Base-by-base conservation (phyloP, 202 grass and related monocot species). In the Panicum virgatum region DNA sequence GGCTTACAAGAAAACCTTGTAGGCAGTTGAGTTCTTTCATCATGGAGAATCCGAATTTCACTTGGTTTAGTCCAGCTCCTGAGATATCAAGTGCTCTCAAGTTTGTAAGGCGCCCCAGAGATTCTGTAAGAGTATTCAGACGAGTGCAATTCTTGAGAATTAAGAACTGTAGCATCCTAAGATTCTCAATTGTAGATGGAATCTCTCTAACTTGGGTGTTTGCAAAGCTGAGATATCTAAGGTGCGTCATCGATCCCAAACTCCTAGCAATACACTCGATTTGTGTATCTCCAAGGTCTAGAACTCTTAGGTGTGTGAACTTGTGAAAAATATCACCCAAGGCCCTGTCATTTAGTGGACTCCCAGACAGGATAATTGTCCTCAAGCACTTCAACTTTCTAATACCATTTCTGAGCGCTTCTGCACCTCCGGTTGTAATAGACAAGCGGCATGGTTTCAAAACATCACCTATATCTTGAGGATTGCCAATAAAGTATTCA, bases 181-280 rank as follows among this genome's bases (percentile, higher is more conserved):
- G 73, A 66, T 75, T 73, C 54, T 51, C 76, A 46, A 92, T 92
- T 54, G 30, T 32, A 72, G 57, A 58, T 7, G 93, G 93, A 73
- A 92, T 77, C 44, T 87, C 81, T 44, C 62, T 90, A 75, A 96
- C 45, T 67, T 74, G 66, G 29, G 80, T 88, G 38, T 77, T 59
- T 60, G 93, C 85, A 78, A 96, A 84, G 68, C 83, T 90, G 25
- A 96, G 76, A 82, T 92, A 90, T 73, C 90, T 90, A 75, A 96
- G 72, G 63, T 92, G 90, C 9, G 62, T 37, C 73, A 92, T 70
- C 22, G 80, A 70, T 64, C 68, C 84, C 78, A 94, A 76, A 27
- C 26, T 85, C 51, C 69, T 75, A 50, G 86, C 48, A 69, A 91
- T 67, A 43, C 29, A 62, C 39, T 89, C 58, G 53, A 97, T 78